Evolutionary conservation across 2,329 filamentous ascomycete species (phyloP).

Genomic region (Aspergillus tubingensis): DNA sequence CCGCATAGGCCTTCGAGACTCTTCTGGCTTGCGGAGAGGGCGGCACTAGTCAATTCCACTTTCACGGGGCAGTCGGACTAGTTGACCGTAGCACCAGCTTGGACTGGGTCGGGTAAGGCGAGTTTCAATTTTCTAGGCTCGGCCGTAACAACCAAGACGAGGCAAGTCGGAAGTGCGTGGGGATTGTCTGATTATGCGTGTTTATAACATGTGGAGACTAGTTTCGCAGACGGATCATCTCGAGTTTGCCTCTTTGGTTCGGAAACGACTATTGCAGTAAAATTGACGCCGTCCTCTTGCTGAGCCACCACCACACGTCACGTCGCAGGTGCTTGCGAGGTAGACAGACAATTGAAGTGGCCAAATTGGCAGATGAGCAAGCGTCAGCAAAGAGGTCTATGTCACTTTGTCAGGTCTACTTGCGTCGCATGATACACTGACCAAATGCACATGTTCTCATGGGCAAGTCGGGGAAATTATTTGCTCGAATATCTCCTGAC

Average conservation of each 20-base stretch:
- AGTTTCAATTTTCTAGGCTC: not conserved
- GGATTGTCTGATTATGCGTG: not conserved
- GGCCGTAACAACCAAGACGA: not conserved
- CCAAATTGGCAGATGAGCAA: not conserved
- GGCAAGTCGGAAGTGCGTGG: not conserved
- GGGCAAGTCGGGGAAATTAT: not conserved
- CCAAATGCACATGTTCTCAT: not conserved
- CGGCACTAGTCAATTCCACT: not conserved
- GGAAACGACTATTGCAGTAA: not conserved
- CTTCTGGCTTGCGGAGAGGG: not conserved
- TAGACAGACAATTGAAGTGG: not conserved
- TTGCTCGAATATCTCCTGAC: not conserved
- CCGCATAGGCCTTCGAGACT: not conserved
- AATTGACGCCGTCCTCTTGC: not conserved
- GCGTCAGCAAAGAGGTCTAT: not conserved
- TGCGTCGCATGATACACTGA: not conserved
- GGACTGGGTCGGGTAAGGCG: not conserved
- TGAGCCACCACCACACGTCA: constrained; percentile 3
- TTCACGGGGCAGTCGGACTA: constrained; percentile 1
- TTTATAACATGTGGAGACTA: not conserved
- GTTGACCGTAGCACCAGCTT: not conserved
- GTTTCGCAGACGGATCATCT: not conserved
- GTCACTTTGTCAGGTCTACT: not conserved
- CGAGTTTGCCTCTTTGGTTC: not conserved
- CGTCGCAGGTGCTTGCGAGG: not conserved